Base-by-base conservation (phyloP, 106 monocot genomes). In the Dioscorea dumetorum region DNA sequence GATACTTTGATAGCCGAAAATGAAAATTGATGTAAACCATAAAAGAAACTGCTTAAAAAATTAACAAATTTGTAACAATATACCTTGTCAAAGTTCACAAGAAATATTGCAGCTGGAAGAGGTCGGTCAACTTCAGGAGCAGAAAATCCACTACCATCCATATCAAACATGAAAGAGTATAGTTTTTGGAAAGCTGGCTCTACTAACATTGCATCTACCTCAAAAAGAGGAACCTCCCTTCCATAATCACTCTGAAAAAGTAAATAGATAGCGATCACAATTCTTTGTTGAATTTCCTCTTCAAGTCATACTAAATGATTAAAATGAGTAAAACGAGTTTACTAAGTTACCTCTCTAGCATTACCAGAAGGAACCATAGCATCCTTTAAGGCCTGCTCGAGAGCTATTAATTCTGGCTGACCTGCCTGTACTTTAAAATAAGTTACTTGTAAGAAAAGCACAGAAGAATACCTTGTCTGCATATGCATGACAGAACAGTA, bases 221-320 rank as follows among this genome's bases (percentile, higher is more conserved):
- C 88, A 84, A 82, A 97, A 48, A 97, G 82, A 63, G 95, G 85
- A 32, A 97, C 49, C 69, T 82, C 80, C 67, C 78, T 84, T 49
- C 95, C 95, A 79, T 86, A 97, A 73, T 97, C 95, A 77, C 82
- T 97, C 95, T 97, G 81, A 72, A 74, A 85, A 21, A 52, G 22
- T 12, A 57, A 72, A 20, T 12, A 22, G 20, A 60, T 22, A 20
- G 24, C 13, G 31, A 33, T 17, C 33, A 33, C 2, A 31, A 33
- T 15, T 32, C 62, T 33, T 34, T 33, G 2, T 33, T 16, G 15
- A 62, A 33, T 15, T 34, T 34, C 15, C n/a, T 20, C 22, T 16
- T 19, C 1, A 21, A 59, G 22, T 20, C 12, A 17, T 33, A 33
- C 13, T 13, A 62, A 1, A 62, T 11, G 11, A 16, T 32, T 62